Evolutionary conservation across 2,329 filamentous ascomycete species (phyloP).

Genomic region (Ophiostoma montium): DNA sequence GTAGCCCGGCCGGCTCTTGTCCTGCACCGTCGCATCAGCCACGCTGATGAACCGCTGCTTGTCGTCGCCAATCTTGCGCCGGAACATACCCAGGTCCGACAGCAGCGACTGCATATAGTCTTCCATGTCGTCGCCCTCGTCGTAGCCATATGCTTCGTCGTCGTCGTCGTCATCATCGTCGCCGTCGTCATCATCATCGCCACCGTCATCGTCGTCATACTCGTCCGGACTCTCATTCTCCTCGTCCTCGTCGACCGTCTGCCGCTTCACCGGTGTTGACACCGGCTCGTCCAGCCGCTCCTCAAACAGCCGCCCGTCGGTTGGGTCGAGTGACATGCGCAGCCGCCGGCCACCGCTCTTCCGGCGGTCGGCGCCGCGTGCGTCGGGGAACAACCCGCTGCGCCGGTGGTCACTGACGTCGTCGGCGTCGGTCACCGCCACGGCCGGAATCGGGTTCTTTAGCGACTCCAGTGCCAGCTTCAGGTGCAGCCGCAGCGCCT

Average conservation of each 20-base stretch:
- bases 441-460: conserved; percentile 74
- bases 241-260: conserved; percentile 12
- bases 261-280: not conserved
- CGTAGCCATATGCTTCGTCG: conserved; percentile 28
- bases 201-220: conserved; percentile 12
- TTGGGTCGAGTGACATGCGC: conserved; percentile 9
- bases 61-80: conserved; percentile 76
- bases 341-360: conserved; percentile 5
- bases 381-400: conserved; percentile 6
- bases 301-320: conserved; percentile 6
- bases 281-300: conserved; percentile 7
- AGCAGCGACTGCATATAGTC: conserved; percentile 76
- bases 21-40: conserved; percentile 19
- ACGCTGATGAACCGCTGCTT: conserved; percentile 57
- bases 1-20: conserved; percentile 9
- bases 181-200: conserved; percentile 33
- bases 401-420: not conserved
- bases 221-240: conserved; percentile 13
- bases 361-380: conserved; percentile 10
- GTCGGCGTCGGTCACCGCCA: conserved; percentile 16
- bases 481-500: conserved; percentile 74
- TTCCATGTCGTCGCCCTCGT: conserved; percentile 53
- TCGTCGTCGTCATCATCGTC: conserved; percentile 32
- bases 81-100: conserved; percentile 65
- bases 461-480: conserved; percentile 74